phyloP scores from a whole-genome alignment of 305 asterid species.

The Rubia peregrina region DNA sequence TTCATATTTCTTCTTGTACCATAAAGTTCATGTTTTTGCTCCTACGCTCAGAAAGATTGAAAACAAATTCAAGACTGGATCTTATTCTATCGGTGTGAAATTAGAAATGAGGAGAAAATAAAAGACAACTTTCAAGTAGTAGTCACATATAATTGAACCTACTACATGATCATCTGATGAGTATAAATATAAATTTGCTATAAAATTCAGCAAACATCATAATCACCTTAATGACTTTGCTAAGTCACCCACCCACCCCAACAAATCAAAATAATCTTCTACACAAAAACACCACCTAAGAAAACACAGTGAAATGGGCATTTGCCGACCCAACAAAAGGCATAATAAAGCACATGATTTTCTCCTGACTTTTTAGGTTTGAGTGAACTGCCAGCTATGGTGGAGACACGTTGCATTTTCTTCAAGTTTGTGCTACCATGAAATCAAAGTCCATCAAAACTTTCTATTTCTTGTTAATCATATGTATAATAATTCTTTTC shows the following conservation, averaged over 20 bases:
- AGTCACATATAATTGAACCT: neutral
- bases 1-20: too few species aligned
- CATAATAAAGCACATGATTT: slow-evolving; percentile 14
- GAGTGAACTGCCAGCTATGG: slow-evolving; percentile 16
- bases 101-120: too few species aligned
- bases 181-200: too few species aligned
- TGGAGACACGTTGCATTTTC: slow-evolving; percentile 48
- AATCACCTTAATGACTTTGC: neutral
- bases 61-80: too few species aligned
- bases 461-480: too few species aligned
- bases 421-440: slow-evolving; percentile 27
- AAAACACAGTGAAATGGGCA: neutral
- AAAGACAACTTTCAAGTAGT: neutral
- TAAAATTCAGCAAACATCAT: neutral
- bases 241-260: neutral
- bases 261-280: neutral
- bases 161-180: too few species aligned
- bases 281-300: too few species aligned
- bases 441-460: slow-evolving; percentile 17
- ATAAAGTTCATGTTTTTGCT: too few species aligned
- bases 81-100: too few species aligned
- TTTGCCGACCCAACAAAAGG: slow-evolving; percentile 7
- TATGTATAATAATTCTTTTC: too few species aligned
- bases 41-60: too few species aligned
- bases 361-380: slow-evolving; percentile 12